Base-by-base conservation (phyloP, 2,329 filamentous ascomycete genomes). In the Lecanoromycetidae sp. region DNA sequence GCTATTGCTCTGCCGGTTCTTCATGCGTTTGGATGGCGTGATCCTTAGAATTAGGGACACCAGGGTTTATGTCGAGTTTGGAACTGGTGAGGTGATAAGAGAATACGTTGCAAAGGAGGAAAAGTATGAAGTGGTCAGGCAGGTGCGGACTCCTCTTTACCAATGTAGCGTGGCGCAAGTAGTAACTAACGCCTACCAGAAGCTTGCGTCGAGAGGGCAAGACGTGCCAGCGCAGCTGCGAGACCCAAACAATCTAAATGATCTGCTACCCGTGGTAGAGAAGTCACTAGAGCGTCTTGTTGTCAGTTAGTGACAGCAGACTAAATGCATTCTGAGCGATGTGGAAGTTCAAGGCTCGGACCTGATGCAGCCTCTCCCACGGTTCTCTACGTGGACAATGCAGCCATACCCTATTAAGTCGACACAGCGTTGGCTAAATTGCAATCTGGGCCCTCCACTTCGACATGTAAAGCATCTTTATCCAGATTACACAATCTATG, bases 41-140 rank as follows among this genome's bases (percentile, higher is more conserved):
- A 60, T 98, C 35, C 76, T 95, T 49, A 75, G 91, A 48, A 77
- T 98, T 48, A 75, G 90, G 46, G 91, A 98, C 61, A 96, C 90
- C 1, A 74, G 91, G 52, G 72, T 98, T 27, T 98, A 93, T 63
- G 77, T 95, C 47, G 91, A 98, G 61, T 94, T 96, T 62, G 77
- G 71, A 34, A 79, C 74, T 15, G 77, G 82, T 42, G 77, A 84
- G 59, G 82, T 96, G 25, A 81, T 94, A 25, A 73, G 90, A 53
- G 90, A 98, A 66, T 95, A 94, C 60, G 85, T 85, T 17, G 81
- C 82, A n/a, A 82, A 84, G 61, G 90, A 98, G 68, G 82, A 82
- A 43, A 74, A 69, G 44, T 95, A 93, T 62, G 81, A 82, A 23
- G 77, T 79, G 27, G 79, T 94, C 9, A 82, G 82, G 61, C 71